phyloP scores from a whole-genome alignment of 495 filamentous ascomycete genomes.

The Neurospora sp. region DNA sequence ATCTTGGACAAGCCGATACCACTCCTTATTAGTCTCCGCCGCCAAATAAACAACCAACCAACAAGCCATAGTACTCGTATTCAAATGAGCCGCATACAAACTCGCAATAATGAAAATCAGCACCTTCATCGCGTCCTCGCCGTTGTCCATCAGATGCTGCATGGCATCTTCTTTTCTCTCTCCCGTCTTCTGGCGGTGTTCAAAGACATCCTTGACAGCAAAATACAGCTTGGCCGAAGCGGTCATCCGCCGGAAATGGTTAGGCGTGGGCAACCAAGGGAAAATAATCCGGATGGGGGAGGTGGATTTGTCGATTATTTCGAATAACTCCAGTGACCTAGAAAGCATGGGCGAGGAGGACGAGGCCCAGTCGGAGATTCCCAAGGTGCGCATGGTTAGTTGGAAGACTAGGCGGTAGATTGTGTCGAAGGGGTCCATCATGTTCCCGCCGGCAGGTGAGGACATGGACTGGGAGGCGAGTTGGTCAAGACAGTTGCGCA shows the following conservation, averaged over 20 bases:
- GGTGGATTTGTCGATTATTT: constrained; percentile 21
- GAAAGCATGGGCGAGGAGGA: constrained; percentile 23
- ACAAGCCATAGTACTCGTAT: constrained; percentile 36
- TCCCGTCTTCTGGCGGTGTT: constrained; percentile 27
- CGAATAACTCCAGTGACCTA: constrained; percentile 24
- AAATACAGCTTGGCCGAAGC: constrained; percentile 29
- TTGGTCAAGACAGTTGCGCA: not conserved
- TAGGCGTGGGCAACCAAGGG: constrained; percentile 28
- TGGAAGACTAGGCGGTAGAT: constrained; percentile 33
- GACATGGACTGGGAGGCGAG: no score
- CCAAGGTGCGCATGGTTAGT: constrained; percentile 30
- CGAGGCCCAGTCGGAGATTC: constrained; percentile 29
- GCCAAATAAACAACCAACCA: constrained; percentile 32
- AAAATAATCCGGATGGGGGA: constrained; percentile 30
- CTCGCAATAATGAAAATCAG: constrained; percentile 19
- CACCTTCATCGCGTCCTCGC: constrained; percentile 16
- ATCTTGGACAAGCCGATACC: constrained; percentile 25
- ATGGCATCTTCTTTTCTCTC: constrained; percentile 31
- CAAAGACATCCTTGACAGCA: constrained; percentile 27
- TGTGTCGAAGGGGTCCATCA: constrained; percentile 31
- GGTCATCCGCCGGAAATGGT: constrained; percentile 17
- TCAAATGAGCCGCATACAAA: constrained; percentile 19
- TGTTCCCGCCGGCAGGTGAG: not conserved
- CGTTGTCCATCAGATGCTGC: constrained; percentile 29
- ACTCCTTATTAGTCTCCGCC: constrained; percentile 18